Conservation (phyloP, 2,329 filamentous ascomycete genomes). For the Tolypocladium tundrense region DNA sequence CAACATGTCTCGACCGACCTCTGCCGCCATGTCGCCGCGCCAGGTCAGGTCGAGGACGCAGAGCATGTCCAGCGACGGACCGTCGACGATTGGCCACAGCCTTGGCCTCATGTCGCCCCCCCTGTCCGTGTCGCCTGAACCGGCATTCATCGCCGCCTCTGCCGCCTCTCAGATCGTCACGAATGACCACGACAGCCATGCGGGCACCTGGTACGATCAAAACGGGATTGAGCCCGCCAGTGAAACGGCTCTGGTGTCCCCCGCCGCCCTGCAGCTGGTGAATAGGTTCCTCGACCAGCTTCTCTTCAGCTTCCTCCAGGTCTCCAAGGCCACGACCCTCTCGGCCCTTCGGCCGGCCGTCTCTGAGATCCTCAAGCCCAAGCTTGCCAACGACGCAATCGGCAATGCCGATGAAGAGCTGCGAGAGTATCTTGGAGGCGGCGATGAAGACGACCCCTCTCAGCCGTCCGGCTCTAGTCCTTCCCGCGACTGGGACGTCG, state of each 20-base stretch:
- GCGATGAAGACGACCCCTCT: constrained; percentile 61
- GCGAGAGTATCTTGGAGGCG: constrained; percentile 73
- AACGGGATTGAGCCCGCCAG: constrained; percentile 54
- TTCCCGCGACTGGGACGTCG: constrained; percentile 69
- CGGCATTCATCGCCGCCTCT: constrained; percentile 78
- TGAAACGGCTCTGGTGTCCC: constrained; percentile 63
- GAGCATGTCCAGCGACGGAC: constrained; percentile 62
- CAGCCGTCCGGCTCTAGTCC: constrained; percentile 39
- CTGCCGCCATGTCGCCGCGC: constrained; percentile 22
- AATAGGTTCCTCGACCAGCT: constrained; percentile 93
- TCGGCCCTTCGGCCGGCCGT: constrained; percentile 70
- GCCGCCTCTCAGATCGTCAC: constrained; percentile 89
- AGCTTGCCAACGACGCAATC: constrained; percentile 77
- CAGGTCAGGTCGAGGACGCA: constrained; percentile 39
- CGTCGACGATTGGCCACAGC: constrained; percentile 48
- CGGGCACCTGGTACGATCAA: constrained; percentile 59
- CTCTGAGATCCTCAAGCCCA: constrained; percentile 76
- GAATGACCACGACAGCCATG: constrained; percentile 70
- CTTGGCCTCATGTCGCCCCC: constrained; percentile 53
- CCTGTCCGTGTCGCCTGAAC: constrained; percentile 58
- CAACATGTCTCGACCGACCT: constrained; percentile 21
- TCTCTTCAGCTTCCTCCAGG: constrained; percentile 78
- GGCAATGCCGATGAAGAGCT: constrained; percentile 78
- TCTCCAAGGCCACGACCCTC: constrained; percentile 69
- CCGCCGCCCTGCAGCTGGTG: constrained; percentile 63